Evolutionary conservation across 139 green algal genomes (phyloP), one percentile per base, ranked within the genome.

Genomic region (Chlamydomonas sp.): DNA sequence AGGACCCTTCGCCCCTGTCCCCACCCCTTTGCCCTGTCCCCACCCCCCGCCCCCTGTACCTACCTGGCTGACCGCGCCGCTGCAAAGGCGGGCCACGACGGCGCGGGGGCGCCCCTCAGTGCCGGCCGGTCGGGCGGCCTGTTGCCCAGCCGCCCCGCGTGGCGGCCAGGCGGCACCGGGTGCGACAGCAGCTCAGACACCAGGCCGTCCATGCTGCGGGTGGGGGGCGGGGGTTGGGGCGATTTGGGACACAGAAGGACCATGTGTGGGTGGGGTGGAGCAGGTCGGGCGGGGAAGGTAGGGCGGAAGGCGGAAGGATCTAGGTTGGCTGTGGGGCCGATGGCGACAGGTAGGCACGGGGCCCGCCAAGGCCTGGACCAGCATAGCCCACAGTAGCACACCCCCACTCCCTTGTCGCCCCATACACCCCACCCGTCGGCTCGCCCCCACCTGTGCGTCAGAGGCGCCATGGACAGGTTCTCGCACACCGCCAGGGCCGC

Each of bases 31-130:
- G n/a, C n/a, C 69, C 69, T 20, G 57, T 20, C 18, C 69, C 10
- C 69, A 18, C 69, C 18, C 18, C 69, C 5, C 18, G 18, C 69
- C 1, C 18, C 69, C 69, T 20, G 4, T 58, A 2, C 72, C 63
- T 72, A 87, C 82, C 82, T 63, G 8, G 17, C 57, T 15, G 3
- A 62, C 2, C 82, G 59, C 6, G 12, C 14, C 72, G 61, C 15
- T 2, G 64, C 17, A 60, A 87, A 87, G 6, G 61, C 61, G 1
- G 67, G 61, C 82, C 82, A 87, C 71, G 49, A 69, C 64, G 82
- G 5, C 20, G 82, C 82, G 2, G 82, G 82, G 57, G 80, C 71
- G 20, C 82, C 82, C 82, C 69, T 78, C 6, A 87, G 72, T 15
- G 49, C 68, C 1, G 72, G 72, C n/a, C 5, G 5, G 64, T 77